Conservation (phyloP, 2,329 filamentous ascomycete species). For the Penicillium sp. region DNA sequence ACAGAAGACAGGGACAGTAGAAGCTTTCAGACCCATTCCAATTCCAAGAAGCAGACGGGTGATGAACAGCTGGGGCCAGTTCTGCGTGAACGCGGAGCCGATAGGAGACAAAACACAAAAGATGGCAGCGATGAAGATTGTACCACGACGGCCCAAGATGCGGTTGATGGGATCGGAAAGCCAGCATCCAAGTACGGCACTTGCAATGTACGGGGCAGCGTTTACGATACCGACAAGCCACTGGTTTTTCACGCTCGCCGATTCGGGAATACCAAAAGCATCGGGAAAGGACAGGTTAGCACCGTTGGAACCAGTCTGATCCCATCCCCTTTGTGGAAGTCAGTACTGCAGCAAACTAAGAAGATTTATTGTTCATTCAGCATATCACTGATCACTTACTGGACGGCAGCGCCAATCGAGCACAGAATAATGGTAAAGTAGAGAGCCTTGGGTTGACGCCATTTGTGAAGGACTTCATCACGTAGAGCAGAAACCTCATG, state of each 20-base stretch:
- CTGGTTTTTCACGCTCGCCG: slow-evolving; percentile 44
- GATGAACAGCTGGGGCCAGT: slow-evolving; percentile 58
- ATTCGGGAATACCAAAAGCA: slow-evolving; percentile 46
- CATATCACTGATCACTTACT: slow-evolving; percentile 33
- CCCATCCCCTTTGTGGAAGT: slow-evolving; percentile 27
- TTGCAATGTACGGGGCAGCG: slow-evolving; percentile 54
- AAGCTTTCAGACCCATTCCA: slow-evolving; percentile 61
- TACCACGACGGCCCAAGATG: slow-evolving; percentile 58
- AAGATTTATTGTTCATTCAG: no score
- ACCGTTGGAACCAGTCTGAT: slow-evolving; percentile 36
- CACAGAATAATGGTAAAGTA: slow-evolving; percentile 54
- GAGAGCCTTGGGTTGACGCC: slow-evolving; percentile 49
- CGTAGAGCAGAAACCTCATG: slow-evolving; percentile 43
- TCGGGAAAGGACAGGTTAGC: slow-evolving; percentile 53
- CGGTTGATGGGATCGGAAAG: slow-evolving; percentile 64
- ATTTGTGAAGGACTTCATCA: slow-evolving; percentile 49
- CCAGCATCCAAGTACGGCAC: slow-evolving; percentile 60
- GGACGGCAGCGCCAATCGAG: slow-evolving; percentile 53
- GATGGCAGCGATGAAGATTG: slow-evolving; percentile 62
- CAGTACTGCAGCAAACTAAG: background rate
- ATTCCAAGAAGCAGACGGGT: slow-evolving; percentile 58
- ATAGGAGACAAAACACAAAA: slow-evolving; percentile 68
- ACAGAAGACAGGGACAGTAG: slow-evolving; percentile 56
- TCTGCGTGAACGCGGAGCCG: slow-evolving; percentile 61
- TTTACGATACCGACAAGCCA: slow-evolving; percentile 69